Conservation (phyloP, 2,329 filamentous ascomycete species). For the Hypoxylon sp. region DNA sequence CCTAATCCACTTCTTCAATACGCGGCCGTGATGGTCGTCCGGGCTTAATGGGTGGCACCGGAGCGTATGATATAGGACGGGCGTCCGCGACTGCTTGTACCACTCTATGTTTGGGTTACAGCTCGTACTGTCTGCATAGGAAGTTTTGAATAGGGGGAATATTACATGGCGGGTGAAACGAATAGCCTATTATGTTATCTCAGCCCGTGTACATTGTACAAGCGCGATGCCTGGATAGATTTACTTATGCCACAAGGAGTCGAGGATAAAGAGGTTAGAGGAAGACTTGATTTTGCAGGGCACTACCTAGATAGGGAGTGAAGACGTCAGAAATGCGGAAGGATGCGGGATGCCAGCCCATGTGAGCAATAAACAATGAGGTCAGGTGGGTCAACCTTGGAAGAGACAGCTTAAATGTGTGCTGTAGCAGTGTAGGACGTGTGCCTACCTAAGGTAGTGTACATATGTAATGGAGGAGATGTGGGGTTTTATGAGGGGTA, state of each 20-base stretch:
- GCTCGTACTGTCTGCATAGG: conserved; percentile 1
- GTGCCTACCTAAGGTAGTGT: too few species aligned
- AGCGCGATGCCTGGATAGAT: neutral
- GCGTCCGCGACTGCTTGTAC: neutral
- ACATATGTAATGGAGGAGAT: too few species aligned
- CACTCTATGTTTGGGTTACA: neutral
- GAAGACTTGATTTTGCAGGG: conserved; percentile 3
- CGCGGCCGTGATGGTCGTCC: conserved; percentile 6
- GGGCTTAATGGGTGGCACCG: conserved; percentile 1
- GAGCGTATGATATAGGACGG: neutral
- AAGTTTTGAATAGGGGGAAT: neutral
- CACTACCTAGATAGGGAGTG: neutral
- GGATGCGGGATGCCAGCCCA: conserved; percentile 31
- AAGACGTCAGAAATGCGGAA: conserved; percentile 39
- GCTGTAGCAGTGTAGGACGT: too few species aligned
- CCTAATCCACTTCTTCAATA: conserved; percentile 16
- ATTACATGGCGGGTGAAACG: conserved; percentile 6
- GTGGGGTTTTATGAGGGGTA: conserved; percentile 33
- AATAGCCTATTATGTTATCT: neutral
- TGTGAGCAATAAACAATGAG: conserved; percentile 38
- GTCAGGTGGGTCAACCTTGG: conserved; percentile 41
- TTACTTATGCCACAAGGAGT: neutral
- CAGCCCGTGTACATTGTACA: neutral
- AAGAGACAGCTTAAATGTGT: conserved; percentile 4
- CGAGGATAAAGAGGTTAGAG: conserved; percentile 3